Base-by-base conservation (phyloP, 164 flowering plant genomes). In the Stephania yunnanensis region DNA sequence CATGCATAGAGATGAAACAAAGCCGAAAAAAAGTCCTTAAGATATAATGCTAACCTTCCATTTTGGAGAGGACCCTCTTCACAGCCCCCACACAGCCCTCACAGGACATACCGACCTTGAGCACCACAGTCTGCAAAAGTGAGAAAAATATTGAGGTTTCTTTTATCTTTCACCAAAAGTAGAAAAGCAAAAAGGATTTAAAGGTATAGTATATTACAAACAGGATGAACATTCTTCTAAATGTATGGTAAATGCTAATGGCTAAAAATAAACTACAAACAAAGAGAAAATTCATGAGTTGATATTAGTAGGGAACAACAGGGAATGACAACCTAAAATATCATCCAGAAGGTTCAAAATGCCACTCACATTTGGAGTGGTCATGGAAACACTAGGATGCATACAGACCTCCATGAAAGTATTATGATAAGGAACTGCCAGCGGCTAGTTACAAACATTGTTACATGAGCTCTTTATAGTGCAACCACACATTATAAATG, bases 81-180 rank as follows among this genome's bases (percentile, higher is more conserved):
- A 95, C 98, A 10, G 98, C 98, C 5, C 98, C 98, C 66, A 76
- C 83, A 73, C 98, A 95, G 68, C 97, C 98, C 84, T 84, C 82
- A 80, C 98, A 95, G 64, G 97, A 86, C 97, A 95, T 93, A 66
- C 78, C 92, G 83, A 93, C 98, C 87, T 89, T 95, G 71, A 95
- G 98, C 53, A 89, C 95, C 71, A 90, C 94, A 73, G 97, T 93
- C 97, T 94, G 93, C 64, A 87, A 84, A 25, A 73, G 36, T 19
- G 15, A 45, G 48, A 19, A 44, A 17, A 68, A 64, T 42, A 6
- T 19, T 68, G 44, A 58, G 58, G 55, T 75, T 75, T 19, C 22
- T 3, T 15, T 19, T 25, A 19, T 12, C 30, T 7, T 6, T 65
- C 31, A 20, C 7, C 1, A 5, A 25, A 20, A 8, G 6, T 8